Percentiles rank a stretch among this genome's conserved stretches.
These are phyloP conservation scores for Hanseniaspora gamundiae DNA, from an alignment of 1,139 yeast genomes.

Conservation along the genomic window DNA sequence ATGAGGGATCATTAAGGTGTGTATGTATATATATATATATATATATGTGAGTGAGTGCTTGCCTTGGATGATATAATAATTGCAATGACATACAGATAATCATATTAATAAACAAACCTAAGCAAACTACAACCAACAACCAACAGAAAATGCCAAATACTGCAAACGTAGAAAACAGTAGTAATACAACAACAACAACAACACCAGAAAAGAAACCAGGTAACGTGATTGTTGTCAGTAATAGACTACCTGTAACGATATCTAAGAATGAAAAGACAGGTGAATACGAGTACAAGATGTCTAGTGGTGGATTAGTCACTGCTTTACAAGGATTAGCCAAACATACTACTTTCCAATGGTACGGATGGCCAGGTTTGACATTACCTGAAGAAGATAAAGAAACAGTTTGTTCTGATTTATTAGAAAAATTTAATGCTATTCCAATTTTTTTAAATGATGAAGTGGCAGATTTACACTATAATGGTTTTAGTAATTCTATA, in stretches of 20 bases:
- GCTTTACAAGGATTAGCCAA: slow-evolving; percentile 88
- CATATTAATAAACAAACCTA: too few relatives aligned
- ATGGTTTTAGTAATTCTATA: slow-evolving; percentile 86
- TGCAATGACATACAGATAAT: too few relatives aligned
- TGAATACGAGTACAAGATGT: slow-evolving; percentile 67
- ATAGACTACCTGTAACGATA: slow-evolving; percentile 89
- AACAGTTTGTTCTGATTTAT: slow-evolving; percentile 56
- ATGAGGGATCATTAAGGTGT: too few relatives aligned
- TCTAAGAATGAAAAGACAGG: slow-evolving; percentile 46
- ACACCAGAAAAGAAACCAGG: slow-evolving; percentile 25
- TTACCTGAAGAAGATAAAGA: slow-evolving; percentile 67
- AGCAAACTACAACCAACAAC: too few relatives aligned
- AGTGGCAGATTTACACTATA: slow-evolving; percentile 89
- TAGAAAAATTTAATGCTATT: slow-evolving; percentile 71
- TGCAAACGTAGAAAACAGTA: not conserved
- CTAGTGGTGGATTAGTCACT: slow-evolving; percentile 94
- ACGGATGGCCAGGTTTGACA: slow-evolving; percentile 96
- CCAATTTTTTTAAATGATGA: slow-evolving; percentile 84
- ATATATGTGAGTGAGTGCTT: too few relatives aligned
- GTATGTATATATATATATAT: too few relatives aligned
- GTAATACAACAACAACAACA: not conserved
- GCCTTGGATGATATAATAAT: too few relatives aligned
- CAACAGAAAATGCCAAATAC: too few relatives aligned
- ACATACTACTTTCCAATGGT: slow-evolving; percentile 84
- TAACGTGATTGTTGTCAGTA: slow-evolving; percentile 84